Evolutionary conservation across 371 early-diverging fungal species (phyloP).

Genomic region (Mortierella polycephala): DNA sequence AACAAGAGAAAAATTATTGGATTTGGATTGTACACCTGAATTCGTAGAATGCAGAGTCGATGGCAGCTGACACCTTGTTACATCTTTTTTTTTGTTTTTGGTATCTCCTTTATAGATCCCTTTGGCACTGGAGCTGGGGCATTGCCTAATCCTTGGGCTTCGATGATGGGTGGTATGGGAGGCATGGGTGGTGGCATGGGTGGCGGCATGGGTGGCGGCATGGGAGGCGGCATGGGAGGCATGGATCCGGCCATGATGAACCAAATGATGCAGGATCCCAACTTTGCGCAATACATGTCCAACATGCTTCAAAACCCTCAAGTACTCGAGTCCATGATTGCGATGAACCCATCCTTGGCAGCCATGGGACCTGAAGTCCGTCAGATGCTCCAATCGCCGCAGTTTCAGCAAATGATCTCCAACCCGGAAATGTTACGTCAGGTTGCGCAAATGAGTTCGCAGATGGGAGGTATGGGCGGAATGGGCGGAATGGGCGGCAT

Average conservation of each 20-base stretch:
- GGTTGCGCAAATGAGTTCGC: slow-evolving; percentile 80
- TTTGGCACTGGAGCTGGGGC: slow-evolving; percentile 58
- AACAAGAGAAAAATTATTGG: background rate
- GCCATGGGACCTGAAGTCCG: slow-evolving; percentile 89
- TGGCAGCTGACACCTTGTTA: background rate
- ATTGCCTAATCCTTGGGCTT: slow-evolving; percentile 66
- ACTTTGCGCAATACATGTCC: slow-evolving; percentile 83
- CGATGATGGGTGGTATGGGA: slow-evolving; percentile 62
- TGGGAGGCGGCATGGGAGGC: slow-evolving; percentile 57
- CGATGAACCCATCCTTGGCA: slow-evolving; percentile 84
- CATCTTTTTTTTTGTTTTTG: background rate
- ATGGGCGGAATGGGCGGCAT: slow-evolving; percentile 52
- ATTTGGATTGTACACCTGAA: background rate
- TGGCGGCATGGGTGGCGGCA: slow-evolving; percentile 67
- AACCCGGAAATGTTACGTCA: slow-evolving; percentile 85
- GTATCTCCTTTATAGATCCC: no score
- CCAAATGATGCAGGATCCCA: slow-evolving; percentile 85
- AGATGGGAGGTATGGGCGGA: slow-evolving; percentile 66
- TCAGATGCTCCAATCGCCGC: slow-evolving; percentile 80
- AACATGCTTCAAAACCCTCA: slow-evolving; percentile 84
- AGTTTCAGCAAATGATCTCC: slow-evolving; percentile 86
- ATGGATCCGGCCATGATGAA: slow-evolving; percentile 79
- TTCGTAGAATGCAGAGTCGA: background rate
- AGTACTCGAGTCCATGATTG: slow-evolving; percentile 84
- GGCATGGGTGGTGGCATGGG: slow-evolving; percentile 59